These are phyloP conservation scores for Hypomontagnella submonticulosa DNA, from an alignment of 495 filamentous ascomycete genomes.

Conservation along the genomic window DNA sequence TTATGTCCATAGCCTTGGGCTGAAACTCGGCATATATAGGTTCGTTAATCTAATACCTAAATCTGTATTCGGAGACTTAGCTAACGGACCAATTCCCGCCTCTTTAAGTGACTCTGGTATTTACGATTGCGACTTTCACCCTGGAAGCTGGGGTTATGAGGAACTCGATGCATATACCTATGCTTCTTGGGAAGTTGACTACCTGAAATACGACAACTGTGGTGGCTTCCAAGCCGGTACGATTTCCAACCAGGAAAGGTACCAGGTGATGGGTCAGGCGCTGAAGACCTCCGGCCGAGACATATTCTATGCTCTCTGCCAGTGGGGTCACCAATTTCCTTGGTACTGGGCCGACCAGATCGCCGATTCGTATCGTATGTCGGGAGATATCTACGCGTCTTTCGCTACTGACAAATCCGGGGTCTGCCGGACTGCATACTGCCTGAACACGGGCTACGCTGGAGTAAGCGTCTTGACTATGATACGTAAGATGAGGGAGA, in stretches of 20 bases:
- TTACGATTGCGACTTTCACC: slow-evolving; percentile 44
- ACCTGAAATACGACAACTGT: slow-evolving; percentile 50
- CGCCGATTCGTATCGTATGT: slow-evolving; percentile 48
- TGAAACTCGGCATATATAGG: slow-evolving; percentile 50
- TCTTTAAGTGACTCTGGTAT: slow-evolving; percentile 22
- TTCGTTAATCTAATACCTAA: slow-evolving; percentile 19
- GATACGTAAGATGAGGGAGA: slow-evolving; percentile 48
- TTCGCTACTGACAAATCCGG: slow-evolving; percentile 47
- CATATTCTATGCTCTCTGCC: slow-evolving; percentile 54
- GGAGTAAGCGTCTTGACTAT: slow-evolving; percentile 50
- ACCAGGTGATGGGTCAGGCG: slow-evolving; percentile 49
- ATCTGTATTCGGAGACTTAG: neutral
- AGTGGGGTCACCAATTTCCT: slow-evolving; percentile 49
- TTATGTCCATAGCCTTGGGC: slow-evolving; percentile 40
- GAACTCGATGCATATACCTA: slow-evolving; percentile 51
- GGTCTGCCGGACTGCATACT: slow-evolving; percentile 47
- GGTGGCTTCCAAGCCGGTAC: slow-evolving; percentile 34
- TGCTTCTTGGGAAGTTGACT: slow-evolving; percentile 51
- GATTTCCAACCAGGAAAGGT: slow-evolving; percentile 30
- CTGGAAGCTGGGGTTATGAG: slow-evolving; percentile 52
- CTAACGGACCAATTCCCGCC: neutral
- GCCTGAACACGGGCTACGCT: slow-evolving; percentile 48
- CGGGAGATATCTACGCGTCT: slow-evolving; percentile 52
- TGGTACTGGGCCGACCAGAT: slow-evolving; percentile 44
- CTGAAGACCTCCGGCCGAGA: slow-evolving; percentile 46